Base-by-base conservation (phyloP, 257 asterid genomes). In the Solanum dulcamara region DNA sequence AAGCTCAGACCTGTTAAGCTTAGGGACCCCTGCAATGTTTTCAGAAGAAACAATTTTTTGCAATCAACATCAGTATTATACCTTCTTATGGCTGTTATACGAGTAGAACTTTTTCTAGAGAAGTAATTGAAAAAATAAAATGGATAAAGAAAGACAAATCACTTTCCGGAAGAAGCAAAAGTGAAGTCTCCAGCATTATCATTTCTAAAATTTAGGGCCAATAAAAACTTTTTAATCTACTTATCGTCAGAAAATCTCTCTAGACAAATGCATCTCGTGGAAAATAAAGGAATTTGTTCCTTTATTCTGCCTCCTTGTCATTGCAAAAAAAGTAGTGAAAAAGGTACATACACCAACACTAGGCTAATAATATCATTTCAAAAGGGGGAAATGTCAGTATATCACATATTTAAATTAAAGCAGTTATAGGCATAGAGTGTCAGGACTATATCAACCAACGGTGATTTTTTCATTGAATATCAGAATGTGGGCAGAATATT, bases 1-100 rank as follows among this genome's bases (percentile, higher is more conserved):
- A 18, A 97, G 92, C 89, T 97, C 99, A 1, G 67, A 71, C 87
- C 98, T 89, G 85, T 95, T 95, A 83, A 97, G 89, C 95, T 94
- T 95, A 10, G 99, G 98, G 55, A 95, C 98, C 77, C 99, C 99
- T 97, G 87, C 68, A 60, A 66, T 81, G 46, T 77, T 14, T 86
- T 60, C 33, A 5, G 24, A 60, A 37, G 50, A 70, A 70, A 70
- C 17, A 70, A 1, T 0, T 1, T 70, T 70, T 70, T 70, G 80
- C 53, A 40, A 46, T 72, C 81, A 72, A n/a, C 18, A 72, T 38
- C 81, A 71, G 32, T 53, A 38, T 71, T 71, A 38, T 6, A 42
- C 51, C 80, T 71, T 71, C 53, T 71, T 70, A 38, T 38, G 33
- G 20, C 32, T 71, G 80, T 70, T 51, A 71, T 38, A 37, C 3